These are phyloP conservation scores for Moricandia moricandioides DNA, from an alignment of 345 rosid species.

Conservation along the genomic window DNA sequence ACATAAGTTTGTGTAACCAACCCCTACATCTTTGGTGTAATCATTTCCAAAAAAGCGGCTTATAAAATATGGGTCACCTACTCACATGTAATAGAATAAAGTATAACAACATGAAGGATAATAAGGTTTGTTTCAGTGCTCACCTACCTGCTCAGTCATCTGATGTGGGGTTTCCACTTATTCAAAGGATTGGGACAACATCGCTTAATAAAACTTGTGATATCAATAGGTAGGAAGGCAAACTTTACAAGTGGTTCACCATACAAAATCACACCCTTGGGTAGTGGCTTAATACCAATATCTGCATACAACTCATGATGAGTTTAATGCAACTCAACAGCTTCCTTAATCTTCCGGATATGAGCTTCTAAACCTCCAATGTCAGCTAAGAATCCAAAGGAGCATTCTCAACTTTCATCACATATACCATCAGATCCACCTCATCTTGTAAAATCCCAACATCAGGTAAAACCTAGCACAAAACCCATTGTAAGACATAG, in stretches of 20 bases:
- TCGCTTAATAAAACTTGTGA: no score
- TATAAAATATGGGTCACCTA: background rate
- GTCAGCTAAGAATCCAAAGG: conserved; percentile 97
- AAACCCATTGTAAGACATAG: conserved; percentile 13
- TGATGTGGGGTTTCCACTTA: no score
- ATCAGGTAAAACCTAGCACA: conserved; percentile 72
- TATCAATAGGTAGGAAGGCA: no score
- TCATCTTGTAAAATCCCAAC: conserved; percentile 96
- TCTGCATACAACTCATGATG: conserved; percentile 97
- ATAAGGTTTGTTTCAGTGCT: no score
- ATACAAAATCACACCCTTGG: conserved; percentile 74
- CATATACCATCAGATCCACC: conserved; percentile 97
- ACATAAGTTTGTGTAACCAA: background rate
- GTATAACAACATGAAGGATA: no score
- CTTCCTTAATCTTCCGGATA: conserved; percentile 97
- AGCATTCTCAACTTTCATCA: conserved; percentile 98
- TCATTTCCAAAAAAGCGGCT: no score
- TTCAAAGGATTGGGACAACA: no score
- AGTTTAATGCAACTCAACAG: conserved; percentile 96
- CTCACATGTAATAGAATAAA: no score
- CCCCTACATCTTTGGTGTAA: background rate
- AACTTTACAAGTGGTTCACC: no score
- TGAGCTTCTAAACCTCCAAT: conserved; percentile 56
- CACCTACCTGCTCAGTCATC: no score
- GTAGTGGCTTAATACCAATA: conserved; percentile 94